Evolutionary conservation across 2,329 filamentous ascomycete genomes (phyloP).

Genomic region (Pseudogymnoascus sp.): DNA sequence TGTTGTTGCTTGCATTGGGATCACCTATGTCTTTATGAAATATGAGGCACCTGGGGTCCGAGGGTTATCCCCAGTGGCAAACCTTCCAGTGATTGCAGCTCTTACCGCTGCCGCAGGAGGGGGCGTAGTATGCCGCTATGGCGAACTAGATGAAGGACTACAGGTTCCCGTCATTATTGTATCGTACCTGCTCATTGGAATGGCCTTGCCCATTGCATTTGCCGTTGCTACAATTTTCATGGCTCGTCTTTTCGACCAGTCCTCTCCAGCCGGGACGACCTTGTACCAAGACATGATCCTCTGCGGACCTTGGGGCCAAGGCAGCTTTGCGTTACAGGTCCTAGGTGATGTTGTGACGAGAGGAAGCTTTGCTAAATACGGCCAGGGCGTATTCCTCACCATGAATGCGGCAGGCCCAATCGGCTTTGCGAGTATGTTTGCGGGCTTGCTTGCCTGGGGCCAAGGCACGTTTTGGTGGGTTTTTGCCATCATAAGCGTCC

Average conservation of each 20-base stretch:
- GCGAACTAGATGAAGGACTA: slow-evolving; percentile 23
- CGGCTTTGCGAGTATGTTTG: slow-evolving; percentile 30
- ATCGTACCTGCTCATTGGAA: slow-evolving; percentile 33
- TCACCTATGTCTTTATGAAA: slow-evolving; percentile 32
- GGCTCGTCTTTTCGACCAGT: slow-evolving; percentile 26
- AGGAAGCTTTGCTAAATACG: slow-evolving; percentile 29
- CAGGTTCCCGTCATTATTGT: slow-evolving; percentile 35
- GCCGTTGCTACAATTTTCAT: slow-evolving; percentile 30
- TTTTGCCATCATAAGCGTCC: slow-evolving; percentile 32
- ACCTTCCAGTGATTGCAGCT: slow-evolving; percentile 34
- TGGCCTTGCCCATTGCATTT: slow-evolving; percentile 29
- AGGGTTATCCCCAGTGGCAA: slow-evolving; percentile 28
- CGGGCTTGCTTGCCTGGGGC: slow-evolving; percentile 34
- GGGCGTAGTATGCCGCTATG: slow-evolving; percentile 29
- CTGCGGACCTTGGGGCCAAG: slow-evolving; percentile 34
- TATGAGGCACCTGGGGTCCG: slow-evolving; percentile 31
- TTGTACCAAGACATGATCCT: slow-evolving; percentile 35
- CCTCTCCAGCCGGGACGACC: slow-evolving; percentile 19
- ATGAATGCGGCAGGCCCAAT: slow-evolving; percentile 28
- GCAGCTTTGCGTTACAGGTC: slow-evolving; percentile 33
- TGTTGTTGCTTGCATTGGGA: slow-evolving; percentile 26
- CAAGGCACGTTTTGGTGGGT: slow-evolving; percentile 36
- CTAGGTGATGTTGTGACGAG: slow-evolving; percentile 30
- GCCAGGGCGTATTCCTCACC: slow-evolving; percentile 29
- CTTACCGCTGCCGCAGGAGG: slow-evolving; percentile 34